phyloP scores from a whole-genome alignment of 2,329 filamentous ascomycete genomes.

The Fusarium sambucinum region DNA sequence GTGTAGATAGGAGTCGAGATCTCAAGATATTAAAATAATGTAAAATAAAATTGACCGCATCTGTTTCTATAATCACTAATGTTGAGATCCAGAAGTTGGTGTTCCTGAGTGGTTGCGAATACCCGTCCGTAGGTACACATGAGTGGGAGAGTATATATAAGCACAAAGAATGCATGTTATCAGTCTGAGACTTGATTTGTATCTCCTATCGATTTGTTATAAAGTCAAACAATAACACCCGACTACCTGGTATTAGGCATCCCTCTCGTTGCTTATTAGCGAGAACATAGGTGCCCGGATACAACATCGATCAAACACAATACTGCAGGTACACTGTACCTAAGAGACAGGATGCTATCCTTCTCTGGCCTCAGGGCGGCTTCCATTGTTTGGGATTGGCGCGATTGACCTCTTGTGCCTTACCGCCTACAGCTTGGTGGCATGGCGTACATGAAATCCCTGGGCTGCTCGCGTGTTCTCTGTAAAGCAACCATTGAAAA shows the following conservation, averaged over 20 bases:
- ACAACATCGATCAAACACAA: conserved; percentile 15
- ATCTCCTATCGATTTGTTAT: neutral
- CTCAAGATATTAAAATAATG: neutral
- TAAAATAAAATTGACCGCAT: neutral
- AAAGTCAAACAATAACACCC: neutral
- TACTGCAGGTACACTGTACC: conserved; percentile 42
- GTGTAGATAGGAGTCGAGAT: too few relatives aligned
- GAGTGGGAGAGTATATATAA: neutral
- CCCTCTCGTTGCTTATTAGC: neutral
- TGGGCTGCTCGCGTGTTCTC: conserved; percentile 32
- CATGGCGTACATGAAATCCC: conserved; percentile 38
- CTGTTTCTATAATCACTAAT: neutral
- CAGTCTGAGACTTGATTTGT: neutral
- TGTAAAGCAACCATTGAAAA: conserved; percentile 38
- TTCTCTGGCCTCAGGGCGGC: conserved; percentile 24
- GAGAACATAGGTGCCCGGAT: conserved; percentile 5
- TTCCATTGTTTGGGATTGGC: conserved; percentile 30
- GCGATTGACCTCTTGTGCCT: conserved; percentile 39
- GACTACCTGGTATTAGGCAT: neutral
- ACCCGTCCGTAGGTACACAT: neutral
- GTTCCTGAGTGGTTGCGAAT: neutral
- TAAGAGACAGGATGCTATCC: conserved; percentile 21
- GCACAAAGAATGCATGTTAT: neutral
- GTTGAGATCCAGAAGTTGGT: neutral
- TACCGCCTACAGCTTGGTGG: conserved; percentile 38